phyloP scores from a whole-genome alignment of 2,329 filamentous ascomycete species.

The Tolypocladium amazonense region DNA sequence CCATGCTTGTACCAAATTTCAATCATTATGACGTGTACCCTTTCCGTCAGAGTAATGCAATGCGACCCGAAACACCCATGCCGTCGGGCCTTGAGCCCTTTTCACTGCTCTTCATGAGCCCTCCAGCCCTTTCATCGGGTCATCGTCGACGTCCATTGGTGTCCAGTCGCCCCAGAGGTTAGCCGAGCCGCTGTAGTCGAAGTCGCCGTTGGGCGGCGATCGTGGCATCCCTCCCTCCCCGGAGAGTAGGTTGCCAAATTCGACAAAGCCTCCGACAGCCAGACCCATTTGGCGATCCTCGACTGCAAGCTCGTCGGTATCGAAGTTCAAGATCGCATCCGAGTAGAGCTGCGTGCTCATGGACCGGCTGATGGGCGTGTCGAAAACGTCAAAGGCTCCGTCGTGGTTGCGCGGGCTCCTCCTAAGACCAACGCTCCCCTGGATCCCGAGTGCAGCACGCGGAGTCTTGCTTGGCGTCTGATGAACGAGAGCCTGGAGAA shows the following conservation, averaged over 20 bases:
- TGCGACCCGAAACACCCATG: background rate
- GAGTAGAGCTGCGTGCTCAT: slow-evolving; percentile 51
- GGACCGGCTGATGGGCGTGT: slow-evolving; percentile 51
- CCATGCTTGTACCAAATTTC: background rate
- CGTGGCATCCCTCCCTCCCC: slow-evolving; percentile 37
- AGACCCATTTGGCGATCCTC: background rate
- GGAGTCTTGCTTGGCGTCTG: slow-evolving; percentile 39
- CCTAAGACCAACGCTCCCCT: slow-evolving; percentile 23
- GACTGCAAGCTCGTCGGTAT: slow-evolving; percentile 2
- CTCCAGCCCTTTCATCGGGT: background rate
- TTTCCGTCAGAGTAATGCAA: background rate
- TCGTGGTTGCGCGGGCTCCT: slow-evolving; percentile 32
- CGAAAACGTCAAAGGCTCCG: slow-evolving; percentile 27
- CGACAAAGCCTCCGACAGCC: slow-evolving; percentile 24
- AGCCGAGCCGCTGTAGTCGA: slow-evolving; percentile 19
- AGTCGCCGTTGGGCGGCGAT: slow-evolving; percentile 30
- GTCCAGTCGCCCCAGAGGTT: slow-evolving; percentile 20
- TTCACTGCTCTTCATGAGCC: background rate
- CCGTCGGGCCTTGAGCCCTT: too few species aligned
- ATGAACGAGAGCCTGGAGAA: slow-evolving; percentile 20
- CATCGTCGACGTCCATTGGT: background rate
- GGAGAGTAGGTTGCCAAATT: slow-evolving; percentile 37
- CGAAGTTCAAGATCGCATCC: slow-evolving; percentile 39
- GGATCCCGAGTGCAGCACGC: slow-evolving; percentile 13
- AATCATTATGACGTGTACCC: background rate